Base-by-base conservation (phyloP, 2,329 filamentous ascomycete species). In the Hymenoscyphus scutula region DNA sequence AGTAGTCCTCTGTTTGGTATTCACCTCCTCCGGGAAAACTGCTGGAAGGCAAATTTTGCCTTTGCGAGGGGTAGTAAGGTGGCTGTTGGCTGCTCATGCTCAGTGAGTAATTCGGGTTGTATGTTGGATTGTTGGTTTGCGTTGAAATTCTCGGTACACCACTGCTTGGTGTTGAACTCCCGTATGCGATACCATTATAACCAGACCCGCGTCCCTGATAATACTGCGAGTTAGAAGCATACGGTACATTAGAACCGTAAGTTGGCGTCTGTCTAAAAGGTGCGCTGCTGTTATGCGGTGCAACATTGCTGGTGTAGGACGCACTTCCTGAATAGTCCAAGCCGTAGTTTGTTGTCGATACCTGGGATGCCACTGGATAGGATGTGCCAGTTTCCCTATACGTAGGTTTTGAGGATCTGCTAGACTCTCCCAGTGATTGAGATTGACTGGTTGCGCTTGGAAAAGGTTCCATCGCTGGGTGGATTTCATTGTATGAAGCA, bases 401-500 rank as follows among this genome's bases (percentile, higher is more conserved):
- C 17, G 37, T 19, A n/a, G 38, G 15, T 5, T 45, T 15, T n/a
- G 10, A 4, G n/a, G 38, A 19, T 45, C n/a, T n/a, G n/a, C 38
- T 45, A 13, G 38, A 45, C 5, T 45, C 38, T 19, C 38, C 38
- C 17, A 8, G 6, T n/a, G 17, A n/a, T 34, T 34, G 32, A 13
- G 38, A 19, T n/a, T 5, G 5, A 8, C 19, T 19, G 38, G n/a
- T 45, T 19, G 38, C 17, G 8, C 17, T 8, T 7, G 6, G n/a
- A 13, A 45, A 45, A 6, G 38, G 38, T n/a, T 45, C 6, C 5
- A 45, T n/a, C 5, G 59, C 54, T 1, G 48, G 53, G 48, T 69
- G 59, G 15, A 53, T 29, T 1, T 32, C n/a, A 15, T 66, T 65
- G 58, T 58, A 69, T 25, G 59, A 57, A 2, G 41, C 51, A 1